Percentiles rank a stretch among this genome's conserved stretches.
These are phyloP conservation scores for Diutina mesorugosa DNA, from an alignment of 1,139 yeast genomes.

Conservation along the genomic window DNA sequence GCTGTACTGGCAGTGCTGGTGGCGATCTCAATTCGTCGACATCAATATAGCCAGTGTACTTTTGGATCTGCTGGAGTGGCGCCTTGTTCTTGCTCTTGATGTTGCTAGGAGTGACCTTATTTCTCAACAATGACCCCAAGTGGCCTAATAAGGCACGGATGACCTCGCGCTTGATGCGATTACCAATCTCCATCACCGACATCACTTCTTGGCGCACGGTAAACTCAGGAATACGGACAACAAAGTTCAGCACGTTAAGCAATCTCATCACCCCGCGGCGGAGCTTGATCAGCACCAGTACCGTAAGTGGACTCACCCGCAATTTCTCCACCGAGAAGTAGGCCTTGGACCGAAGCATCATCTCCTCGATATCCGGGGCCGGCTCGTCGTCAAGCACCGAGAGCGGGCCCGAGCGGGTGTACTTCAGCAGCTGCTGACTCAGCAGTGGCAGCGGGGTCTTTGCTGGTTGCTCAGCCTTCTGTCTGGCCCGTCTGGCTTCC, in stretches of 20 bases:
- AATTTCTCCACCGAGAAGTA: constrained; percentile 43
- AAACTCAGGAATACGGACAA: constrained; percentile 40
- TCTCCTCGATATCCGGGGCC: constrained; percentile 24
- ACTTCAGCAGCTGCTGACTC: constrained; percentile 2
- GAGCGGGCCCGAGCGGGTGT: constrained; percentile 1
- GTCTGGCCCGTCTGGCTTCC: constrained; percentile 4
- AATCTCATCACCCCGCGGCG: constrained; percentile 39
- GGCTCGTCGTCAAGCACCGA: constrained; percentile 5
- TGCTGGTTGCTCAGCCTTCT: not conserved
- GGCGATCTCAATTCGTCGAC: not conserved
- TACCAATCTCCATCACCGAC: constrained; percentile 41
- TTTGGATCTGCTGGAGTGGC: not conserved
- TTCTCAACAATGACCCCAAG: constrained; percentile 42
- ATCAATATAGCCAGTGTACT: not conserved
- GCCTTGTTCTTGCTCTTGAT: not conserved
- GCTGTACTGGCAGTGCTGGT: not conserved
- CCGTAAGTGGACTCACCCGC: constrained; percentile 28
- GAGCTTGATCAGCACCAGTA: constrained; percentile 48
- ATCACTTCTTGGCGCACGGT: constrained; percentile 34
- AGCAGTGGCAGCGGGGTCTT: not conserved
- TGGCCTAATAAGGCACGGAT: constrained; percentile 43
- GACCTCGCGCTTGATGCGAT: constrained; percentile 36
- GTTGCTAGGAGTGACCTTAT: constrained; percentile 25
- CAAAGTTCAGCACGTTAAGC: constrained; percentile 49
- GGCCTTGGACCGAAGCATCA: constrained; percentile 48